Evolutionary conservation across 164 flowering plant genomes (phyloP).

Genomic region (Stephania japonica): DNA sequence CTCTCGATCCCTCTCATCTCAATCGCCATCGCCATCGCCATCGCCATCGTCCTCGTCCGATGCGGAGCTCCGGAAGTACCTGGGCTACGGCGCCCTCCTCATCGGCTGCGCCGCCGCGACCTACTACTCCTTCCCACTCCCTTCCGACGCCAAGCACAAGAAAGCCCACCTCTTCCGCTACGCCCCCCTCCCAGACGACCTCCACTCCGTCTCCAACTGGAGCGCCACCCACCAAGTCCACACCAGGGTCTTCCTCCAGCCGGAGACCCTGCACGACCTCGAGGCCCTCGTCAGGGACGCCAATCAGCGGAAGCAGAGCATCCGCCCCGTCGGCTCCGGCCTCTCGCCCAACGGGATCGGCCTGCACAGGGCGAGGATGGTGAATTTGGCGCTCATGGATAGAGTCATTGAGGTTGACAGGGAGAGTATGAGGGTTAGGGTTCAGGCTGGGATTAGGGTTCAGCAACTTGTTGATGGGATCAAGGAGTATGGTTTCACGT

Average conservation of each 20-base stretch:
- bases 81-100: constrained; percentile 75
- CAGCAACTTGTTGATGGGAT: constrained; percentile 84
- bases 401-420: constrained; percentile 78
- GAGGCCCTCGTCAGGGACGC: constrained; percentile 58
- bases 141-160: constrained; percentile 82
- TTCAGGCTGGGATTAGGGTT: constrained; percentile 88
- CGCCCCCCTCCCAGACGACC: constrained; percentile 91
- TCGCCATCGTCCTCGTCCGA: constrained; percentile 38
- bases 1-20: constrained; percentile 12
- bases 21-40: constrained; percentile 24
- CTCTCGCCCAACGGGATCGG: constrained; percentile 95
- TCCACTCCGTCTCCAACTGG: constrained; percentile 95
- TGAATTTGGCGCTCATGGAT: constrained; percentile 88
- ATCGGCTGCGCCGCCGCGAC: constrained; percentile 79
- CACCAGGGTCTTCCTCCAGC: constrained; percentile 72
- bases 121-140: constrained; percentile 94
- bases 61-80: constrained; percentile 70
- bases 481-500: constrained; percentile 73
- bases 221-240: constrained; percentile 97
- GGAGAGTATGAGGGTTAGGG: constrained; percentile 72
- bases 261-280: constrained; percentile 56
- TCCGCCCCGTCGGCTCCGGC: constrained; percentile 94
- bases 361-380: constrained; percentile 81
- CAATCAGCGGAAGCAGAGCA: constrained; percentile 45
- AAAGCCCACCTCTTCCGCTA: constrained; percentile 82